Percentiles rank a stretch among this genome's conserved stretches.
These are phyloP conservation scores for Arthrobotrys musiformis DNA, from an alignment of 2,329 filamentous ascomycete genomes.

Conservation along the genomic window DNA sequence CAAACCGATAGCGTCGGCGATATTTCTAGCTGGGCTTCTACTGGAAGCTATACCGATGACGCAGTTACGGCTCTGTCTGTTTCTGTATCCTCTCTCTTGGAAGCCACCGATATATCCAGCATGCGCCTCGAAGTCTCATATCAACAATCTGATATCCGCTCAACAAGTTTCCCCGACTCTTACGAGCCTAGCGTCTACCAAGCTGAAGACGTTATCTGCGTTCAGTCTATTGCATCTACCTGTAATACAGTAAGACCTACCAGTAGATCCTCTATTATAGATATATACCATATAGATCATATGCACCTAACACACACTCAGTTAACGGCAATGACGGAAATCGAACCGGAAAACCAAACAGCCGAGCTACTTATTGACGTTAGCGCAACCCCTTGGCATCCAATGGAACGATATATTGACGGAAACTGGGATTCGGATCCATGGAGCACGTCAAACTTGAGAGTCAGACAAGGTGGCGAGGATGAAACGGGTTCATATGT, in stretches of 20 bases:
- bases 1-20: not conserved
- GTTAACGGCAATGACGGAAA: not conserved
- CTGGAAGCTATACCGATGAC: not conserved
- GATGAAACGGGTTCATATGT: not conserved
- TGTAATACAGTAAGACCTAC: not conserved
- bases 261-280: not conserved
- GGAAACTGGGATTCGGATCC: not conserved
- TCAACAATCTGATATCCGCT: no score
- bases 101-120: not conserved
- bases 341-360: not conserved
- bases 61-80: not conserved
- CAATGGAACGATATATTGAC: not conserved
- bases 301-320: not conserved
- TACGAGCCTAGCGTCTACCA: not conserved
- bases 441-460: not conserved
- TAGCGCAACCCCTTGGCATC: not conserved
- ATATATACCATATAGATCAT: not conserved
- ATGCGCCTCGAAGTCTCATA: no score
- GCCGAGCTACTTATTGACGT: not conserved
- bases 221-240: not conserved
- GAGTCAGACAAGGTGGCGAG: not conserved
- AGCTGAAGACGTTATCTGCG: not conserved
- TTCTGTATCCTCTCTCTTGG: not conserved
- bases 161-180: no score
- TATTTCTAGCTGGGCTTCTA: not conserved